These are phyloP conservation scores for Biscutella auriculata DNA, from an alignment of 441 rosid genomes.

Conservation along the genomic window DNA sequence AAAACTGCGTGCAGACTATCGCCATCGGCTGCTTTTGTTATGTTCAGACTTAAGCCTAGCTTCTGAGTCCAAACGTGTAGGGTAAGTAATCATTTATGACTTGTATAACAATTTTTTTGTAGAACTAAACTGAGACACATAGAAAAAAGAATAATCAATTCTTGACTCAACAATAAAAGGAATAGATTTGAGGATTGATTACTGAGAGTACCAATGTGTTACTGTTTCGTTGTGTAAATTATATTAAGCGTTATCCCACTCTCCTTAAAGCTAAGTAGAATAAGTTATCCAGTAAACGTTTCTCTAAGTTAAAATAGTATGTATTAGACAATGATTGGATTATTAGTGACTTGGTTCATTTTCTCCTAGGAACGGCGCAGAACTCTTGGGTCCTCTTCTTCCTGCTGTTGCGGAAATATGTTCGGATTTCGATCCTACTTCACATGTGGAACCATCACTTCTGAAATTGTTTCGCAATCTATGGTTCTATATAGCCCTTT, in stretches of 20 bases:
- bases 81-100: slow-evolving; percentile 42
- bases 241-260: neutral
- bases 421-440: slow-evolving; percentile 71
- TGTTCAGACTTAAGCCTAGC: slow-evolving; percentile 87
- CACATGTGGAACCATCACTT: slow-evolving; percentile 67
- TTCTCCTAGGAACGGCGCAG: slow-evolving; percentile 67
- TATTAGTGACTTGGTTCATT: neutral
- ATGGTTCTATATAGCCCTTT: slow-evolving; percentile 90
- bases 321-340: neutral
- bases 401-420: slow-evolving; percentile 93
- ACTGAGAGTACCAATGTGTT: neutral
- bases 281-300: neutral
- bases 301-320: neutral
- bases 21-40: slow-evolving; percentile 68
- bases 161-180: neutral
- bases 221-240: too few species aligned
- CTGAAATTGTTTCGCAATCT: slow-evolving; percentile 80
- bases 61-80: slow-evolving; percentile 69
- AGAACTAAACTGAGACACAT: neutral
- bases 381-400: slow-evolving; percentile 76
- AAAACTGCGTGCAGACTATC: slow-evolving; percentile 69
- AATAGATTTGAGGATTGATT: neutral
- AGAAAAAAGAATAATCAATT: neutral
- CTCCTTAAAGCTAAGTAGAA: slow-evolving; percentile 4
- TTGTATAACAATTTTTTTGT: neutral